Evolutionary conservation across 306 rosid species (phyloP).

Genomic region (Phaseolus lunatus): DNA sequence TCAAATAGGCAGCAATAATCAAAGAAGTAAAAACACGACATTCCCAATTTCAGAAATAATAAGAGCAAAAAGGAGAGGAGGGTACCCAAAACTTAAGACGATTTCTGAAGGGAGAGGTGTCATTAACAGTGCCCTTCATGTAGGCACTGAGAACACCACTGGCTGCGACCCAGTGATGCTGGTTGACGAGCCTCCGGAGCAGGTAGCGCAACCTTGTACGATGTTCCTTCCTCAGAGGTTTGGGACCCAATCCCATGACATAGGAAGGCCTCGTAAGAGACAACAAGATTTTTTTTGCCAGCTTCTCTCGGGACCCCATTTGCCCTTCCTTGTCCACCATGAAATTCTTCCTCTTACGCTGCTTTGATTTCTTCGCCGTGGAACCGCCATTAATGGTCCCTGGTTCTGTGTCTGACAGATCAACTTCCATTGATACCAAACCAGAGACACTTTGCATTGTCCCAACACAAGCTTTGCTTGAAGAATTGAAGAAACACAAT

Average conservation of each 20-base stretch:
- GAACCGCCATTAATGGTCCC: neutral
- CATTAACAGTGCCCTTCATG: conserved; percentile 57
- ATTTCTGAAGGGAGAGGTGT: conserved; percentile 54
- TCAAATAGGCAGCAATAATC: neutral
- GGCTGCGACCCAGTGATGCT: conserved; percentile 68
- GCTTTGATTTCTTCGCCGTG: neutral
- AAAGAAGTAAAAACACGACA: neutral
- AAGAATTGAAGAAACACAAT: no score
- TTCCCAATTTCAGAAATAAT: neutral
- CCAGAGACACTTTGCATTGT: neutral
- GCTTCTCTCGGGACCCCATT: conserved; percentile 31
- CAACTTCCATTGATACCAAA: conserved; percentile 27
- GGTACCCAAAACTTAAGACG: conserved; percentile 74
- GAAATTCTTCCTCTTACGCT: conserved; percentile 55
- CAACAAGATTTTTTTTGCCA: conserved; percentile 49
- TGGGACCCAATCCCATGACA: conserved; percentile 52
- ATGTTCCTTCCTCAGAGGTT: conserved; percentile 55
- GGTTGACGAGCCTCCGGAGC: conserved; percentile 54
- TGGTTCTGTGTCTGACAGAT: conserved; percentile 12
- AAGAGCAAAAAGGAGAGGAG: neutral
- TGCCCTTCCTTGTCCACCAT: neutral
- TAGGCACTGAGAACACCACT: conserved; percentile 71
- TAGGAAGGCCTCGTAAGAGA: conserved; percentile 70
- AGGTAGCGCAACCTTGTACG: conserved; percentile 52
- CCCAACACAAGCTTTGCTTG: no score